These are phyloP conservation scores for Psilocybe cyanescens DNA, from an alignment of 768 basidiomycete species.

Conservation along the genomic window DNA sequence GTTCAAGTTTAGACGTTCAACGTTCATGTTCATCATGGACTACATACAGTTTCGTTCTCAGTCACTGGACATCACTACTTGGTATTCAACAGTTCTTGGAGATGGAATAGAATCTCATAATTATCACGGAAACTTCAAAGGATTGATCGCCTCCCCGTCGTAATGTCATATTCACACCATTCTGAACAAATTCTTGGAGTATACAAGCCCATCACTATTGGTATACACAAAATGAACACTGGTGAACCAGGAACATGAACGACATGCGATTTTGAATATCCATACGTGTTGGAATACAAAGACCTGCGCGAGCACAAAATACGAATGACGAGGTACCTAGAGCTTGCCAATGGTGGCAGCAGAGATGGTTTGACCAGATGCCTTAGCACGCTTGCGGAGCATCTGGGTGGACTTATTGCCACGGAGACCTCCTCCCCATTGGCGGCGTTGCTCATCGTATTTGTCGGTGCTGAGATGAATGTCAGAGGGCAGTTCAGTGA, in stretches of 20 bases:
- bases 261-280: conserved; percentile 1
- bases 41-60: too few relatives aligned
- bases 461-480: conserved; percentile 71
- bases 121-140: background rate
- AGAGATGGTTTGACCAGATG: conserved; percentile 69
- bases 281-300: background rate
- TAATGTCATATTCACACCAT: background rate
- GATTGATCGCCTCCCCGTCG: background rate
- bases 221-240: background rate
- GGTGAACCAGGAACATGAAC: background rate
- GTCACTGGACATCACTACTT: too few relatives aligned
- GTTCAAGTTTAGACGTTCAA: background rate
- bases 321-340: conserved; percentile 34
- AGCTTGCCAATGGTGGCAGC: conserved; percentile 67
- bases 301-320: background rate
- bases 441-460: conserved; percentile 88
- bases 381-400: conserved; percentile 94
- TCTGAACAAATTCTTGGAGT: background rate
- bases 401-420: conserved; percentile 94
- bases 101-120: too few relatives aligned
- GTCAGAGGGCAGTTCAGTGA: conserved; percentile 8
- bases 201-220: conserved; percentile 1
- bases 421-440: conserved; percentile 96
- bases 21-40: too few relatives aligned
- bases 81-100: too few relatives aligned